A percentile compares a stretch with the other conserved stretches of the same genome.
Evolutionary conservation across 306 rosid genomes (phyloP).

Genomic region (Citrullus colocynthis): DNA sequence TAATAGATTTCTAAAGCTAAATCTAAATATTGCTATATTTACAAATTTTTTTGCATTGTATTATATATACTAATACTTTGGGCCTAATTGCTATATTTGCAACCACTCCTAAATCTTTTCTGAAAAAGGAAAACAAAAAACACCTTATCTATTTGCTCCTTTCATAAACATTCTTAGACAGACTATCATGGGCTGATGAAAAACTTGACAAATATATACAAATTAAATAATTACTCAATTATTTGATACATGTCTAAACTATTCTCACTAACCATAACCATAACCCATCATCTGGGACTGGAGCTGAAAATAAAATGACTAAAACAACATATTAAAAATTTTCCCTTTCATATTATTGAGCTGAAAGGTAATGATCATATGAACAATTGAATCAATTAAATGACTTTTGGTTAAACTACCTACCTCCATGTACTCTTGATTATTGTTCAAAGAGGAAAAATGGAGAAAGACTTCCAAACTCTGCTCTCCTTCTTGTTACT

Average conservation of each 20-base stretch:
- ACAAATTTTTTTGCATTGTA: no score
- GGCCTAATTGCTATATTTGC: no score
- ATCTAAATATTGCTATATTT: no score
- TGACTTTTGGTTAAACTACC: slow-evolving; percentile 18
- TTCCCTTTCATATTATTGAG: slow-evolving; percentile 6
- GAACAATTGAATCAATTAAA: slow-evolving; percentile 71
- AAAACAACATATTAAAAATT: not conserved
- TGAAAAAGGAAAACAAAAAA: no score
- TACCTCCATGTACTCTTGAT: slow-evolving; percentile 11
- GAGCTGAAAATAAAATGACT: not conserved
- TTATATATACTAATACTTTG: no score
- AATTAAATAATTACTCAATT: not conserved
- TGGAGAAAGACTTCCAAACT: slow-evolving; percentile 44
- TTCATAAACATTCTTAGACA: not conserved
- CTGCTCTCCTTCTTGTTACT: slow-evolving; percentile 53
- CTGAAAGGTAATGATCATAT: slow-evolving; percentile 15
- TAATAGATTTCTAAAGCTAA: no score
- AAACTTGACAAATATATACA: not conserved
- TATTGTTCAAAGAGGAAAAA: slow-evolving; percentile 30
- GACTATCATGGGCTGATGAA: not conserved
- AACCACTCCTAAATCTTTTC: no score
- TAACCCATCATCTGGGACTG: not conserved
- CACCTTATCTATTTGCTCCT: not conserved
- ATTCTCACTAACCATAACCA: not conserved
- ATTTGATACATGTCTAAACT: not conserved